Evolutionary conservation across 2,329 filamentous ascomycete genomes (phyloP).

Genomic region (Exophiala calicioides): DNA sequence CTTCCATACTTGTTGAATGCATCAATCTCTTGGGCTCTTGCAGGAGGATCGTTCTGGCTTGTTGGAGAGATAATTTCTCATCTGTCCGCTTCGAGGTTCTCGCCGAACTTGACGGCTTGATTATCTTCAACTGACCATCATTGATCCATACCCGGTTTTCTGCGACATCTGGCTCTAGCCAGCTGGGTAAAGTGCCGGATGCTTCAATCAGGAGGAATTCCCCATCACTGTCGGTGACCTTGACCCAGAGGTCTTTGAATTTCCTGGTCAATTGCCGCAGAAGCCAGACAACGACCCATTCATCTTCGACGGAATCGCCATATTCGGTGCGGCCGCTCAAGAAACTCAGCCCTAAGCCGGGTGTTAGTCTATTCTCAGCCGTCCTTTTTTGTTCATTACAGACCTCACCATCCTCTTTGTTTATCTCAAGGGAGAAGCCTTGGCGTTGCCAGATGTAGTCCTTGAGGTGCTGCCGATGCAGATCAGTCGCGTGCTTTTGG

Average conservation of each 20-base stretch:
- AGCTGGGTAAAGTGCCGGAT: constrained; percentile 80
- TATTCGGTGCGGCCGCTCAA: constrained; percentile 80
- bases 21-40: constrained; percentile 61
- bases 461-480: constrained; percentile 67
- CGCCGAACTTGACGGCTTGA: constrained; percentile 58
- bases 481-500: constrained; percentile 65
- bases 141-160: constrained; percentile 89
- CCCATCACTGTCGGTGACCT: constrained; percentile 83
- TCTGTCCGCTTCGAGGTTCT: constrained; percentile 39
- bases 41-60: constrained; percentile 65
- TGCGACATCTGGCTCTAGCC: constrained; percentile 89
- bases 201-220: constrained; percentile 95
- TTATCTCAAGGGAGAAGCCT: constrained; percentile 67
- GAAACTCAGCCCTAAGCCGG: constrained; percentile 51
- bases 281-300: constrained; percentile 94
- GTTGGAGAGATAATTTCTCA: constrained; percentile 59
- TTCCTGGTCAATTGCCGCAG: constrained; percentile 76
- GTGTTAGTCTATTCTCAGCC: constrained; percentile 29
- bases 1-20: constrained; percentile 73
- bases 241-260: constrained; percentile 75
- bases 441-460: constrained; percentile 97
- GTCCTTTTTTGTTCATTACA: constrained; percentile 16
- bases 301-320: constrained; percentile 92
- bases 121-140: constrained; percentile 70
- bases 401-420: constrained; percentile 60